Evolutionary conservation across 495 filamentous ascomycete species (phyloP).

Genomic region (Podospora pseudocomata): DNA sequence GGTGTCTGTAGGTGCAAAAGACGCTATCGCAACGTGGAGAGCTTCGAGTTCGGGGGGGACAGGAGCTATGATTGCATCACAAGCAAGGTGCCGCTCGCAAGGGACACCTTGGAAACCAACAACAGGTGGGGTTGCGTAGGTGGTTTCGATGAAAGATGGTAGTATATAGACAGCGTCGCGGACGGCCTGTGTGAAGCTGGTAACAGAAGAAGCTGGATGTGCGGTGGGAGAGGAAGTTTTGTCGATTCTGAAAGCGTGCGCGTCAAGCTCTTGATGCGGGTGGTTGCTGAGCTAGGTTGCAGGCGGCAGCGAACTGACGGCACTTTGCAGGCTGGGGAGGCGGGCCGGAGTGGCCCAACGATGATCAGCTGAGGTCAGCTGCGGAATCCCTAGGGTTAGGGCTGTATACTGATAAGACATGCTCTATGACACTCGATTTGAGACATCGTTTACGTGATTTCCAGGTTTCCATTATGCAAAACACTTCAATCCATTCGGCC

Average conservation of each 20-base stretch:
- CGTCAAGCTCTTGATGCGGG: neutral
- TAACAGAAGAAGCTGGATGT: neutral
- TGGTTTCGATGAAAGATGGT: neutral
- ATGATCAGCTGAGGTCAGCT: neutral
- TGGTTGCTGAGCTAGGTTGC: neutral
- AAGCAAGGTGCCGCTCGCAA: constrained; percentile 1
- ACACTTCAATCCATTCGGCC: neutral
- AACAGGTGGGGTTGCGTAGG: neutral
- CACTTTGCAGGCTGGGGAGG: neutral
- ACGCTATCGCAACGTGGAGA: neutral
- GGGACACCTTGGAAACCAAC: neutral
- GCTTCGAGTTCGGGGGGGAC: neutral
- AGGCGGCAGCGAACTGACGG: neutral
- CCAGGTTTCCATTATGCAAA: neutral
- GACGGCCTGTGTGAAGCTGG: neutral
- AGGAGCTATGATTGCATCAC: constrained; percentile 5
- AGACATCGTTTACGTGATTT: neutral
- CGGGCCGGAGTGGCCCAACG: neutral
- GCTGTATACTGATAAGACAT: neutral
- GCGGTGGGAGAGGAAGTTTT: neutral
- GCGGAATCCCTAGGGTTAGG: neutral
- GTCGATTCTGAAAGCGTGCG: neutral
- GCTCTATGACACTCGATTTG: neutral
- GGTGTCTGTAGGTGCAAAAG: neutral
- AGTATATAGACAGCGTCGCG: neutral